Base-by-base conservation (phyloP, 495 filamentous ascomycete genomes). In the Lepraria neglecta region DNA sequence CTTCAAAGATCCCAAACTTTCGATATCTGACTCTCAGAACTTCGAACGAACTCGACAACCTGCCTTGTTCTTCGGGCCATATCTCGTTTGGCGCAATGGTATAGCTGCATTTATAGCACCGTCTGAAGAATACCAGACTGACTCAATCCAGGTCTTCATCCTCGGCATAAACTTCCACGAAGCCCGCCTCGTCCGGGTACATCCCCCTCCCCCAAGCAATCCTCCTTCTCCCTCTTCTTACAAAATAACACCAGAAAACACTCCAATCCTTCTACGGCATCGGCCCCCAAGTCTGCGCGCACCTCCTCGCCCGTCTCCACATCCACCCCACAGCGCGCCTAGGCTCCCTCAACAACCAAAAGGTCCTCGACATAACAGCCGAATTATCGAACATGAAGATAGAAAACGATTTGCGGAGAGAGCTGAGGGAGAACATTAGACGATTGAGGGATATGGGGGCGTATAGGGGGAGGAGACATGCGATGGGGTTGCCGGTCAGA, bases 301-400 rank as follows among this genome's bases (percentile, higher is more conserved):
- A 85, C 58, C 82, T 98, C 61, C 83, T 97, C 68, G 88, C 95
- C 65, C 91, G 88, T 67, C 86, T 88, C 75, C 82, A 83, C 70
- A 95, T 98, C 73, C 88, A 95, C 74, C 84, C 87, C 24, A 85
- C 79, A 47, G 89, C 90, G 62, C 84, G 83, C 70, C 77, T 97
- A 58, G 85, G 87, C 70, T 77, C 80, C 3, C 76, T 98, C 11
- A 76, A 78, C 56, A 82, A 82, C 61, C 84, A 88, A 70, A 88
- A 87, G 62, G 75, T 95, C 62, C 82, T 86, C 21, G 86, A 88
- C 52, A 78, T 98, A 58, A 89, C 83, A n/a, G 84, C 85, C 46
- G 88, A 91, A 68, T 78, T 98, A 44, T 89, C 92, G 7, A 85
- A 84, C 12, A 91, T 98, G 91, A 95, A 86, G 46, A 90, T 96